Percentiles rank a stretch among this genome's conserved stretches.
Evolutionary conservation across 2,329 filamentous ascomycete species (phyloP).

Genomic region (Pezizomycotina sp.): DNA sequence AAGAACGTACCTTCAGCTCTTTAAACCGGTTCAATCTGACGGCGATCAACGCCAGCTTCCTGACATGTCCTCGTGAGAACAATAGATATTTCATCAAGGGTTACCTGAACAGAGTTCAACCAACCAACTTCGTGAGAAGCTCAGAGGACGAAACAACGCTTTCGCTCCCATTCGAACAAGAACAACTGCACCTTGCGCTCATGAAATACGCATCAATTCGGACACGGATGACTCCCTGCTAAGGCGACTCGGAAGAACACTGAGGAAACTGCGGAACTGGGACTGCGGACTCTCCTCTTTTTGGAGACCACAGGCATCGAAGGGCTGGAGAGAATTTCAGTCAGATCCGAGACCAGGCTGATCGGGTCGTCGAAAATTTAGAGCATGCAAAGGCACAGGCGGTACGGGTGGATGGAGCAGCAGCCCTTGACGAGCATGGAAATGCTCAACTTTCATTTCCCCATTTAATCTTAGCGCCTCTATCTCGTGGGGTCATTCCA

Average conservation of each 20-base stretch:
- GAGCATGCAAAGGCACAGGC: conserved; percentile 19
- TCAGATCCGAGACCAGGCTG: conserved; percentile 14
- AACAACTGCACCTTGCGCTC: conserved; percentile 56
- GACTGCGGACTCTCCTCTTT: conserved; percentile 66
- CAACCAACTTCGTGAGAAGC: conserved; percentile 25
- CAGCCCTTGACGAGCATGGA: conserved; percentile 27
- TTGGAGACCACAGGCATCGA: conserved; percentile 44
- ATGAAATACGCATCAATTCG: conserved; percentile 51
- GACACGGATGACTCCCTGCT: conserved; percentile 51
- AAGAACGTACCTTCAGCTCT: conserved; percentile 77
- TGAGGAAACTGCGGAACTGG: conserved; percentile 68
- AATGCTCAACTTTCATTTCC: conserved; percentile 30
- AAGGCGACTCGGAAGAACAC: conserved; percentile 60
- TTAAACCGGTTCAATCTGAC: conserved; percentile 35
- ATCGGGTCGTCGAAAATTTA: conserved; percentile 22
- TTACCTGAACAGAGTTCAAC: conserved; percentile 28
- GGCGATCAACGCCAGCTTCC: conserved; percentile 20
- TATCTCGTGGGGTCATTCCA: conserved; percentile 52
- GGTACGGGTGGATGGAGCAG: conserved; percentile 20
- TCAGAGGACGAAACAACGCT: conserved; percentile 27
- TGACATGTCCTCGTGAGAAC: conserved; percentile 20
- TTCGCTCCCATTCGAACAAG: conserved; percentile 24
- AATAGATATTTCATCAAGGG: conserved; percentile 38
- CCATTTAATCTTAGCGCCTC: conserved; percentile 43
- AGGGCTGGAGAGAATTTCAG: conserved; percentile 11